Base-by-base conservation (phyloP, 2,329 filamentous ascomycete species). In the Paecilomyces formosus region DNA sequence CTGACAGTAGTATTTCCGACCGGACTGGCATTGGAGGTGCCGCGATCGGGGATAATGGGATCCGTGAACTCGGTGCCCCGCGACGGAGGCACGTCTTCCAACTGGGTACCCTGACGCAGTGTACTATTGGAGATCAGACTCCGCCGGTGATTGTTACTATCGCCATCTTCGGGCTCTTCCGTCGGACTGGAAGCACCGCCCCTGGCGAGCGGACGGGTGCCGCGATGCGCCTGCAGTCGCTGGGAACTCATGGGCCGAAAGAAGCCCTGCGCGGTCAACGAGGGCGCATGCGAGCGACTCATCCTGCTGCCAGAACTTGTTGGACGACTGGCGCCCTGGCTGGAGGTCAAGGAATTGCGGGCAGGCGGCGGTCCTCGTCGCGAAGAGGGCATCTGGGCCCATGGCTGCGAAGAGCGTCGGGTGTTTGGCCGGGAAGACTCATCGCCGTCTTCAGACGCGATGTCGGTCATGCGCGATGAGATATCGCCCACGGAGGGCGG, bases 171-270 rank as follows among this genome's bases (percentile, higher is more conserved):
- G 61, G 73, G 75, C n/a, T 74, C 75, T 57, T 80, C 78, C 55
- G 70, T 76, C 18, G 72, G 68, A 31, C 30, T 31, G 18, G 67
- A 65, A 28, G 70, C 67, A 31, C 68, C 66, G 31, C 63, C 68
- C 58, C 70, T 73, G 52, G 71, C 75, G 62, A 69, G 60, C 39
- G 79, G 81, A 53, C 79, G 79, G 64, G 80, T 84, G 62, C 87
- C 86, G 72, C 93, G 83, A 75, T 97, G 94, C 57, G 92, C 92
- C 76, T 97, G 93, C 55, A 97, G 80, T 72, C 91, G 88, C 72
- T 96, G 92, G 24, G 93, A 96, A 76, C 92, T 97, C 91, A 99
- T 96, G 45, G 94, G 94, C 22, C 88, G 88, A 71, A 96, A 96
- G 78, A 99, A 97, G 57, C 90, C 93, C 69, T 93, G 89, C 15